phyloP scores from a whole-genome alignment of 169 alveolate genomes.

The Eimeria tenella region DNA sequence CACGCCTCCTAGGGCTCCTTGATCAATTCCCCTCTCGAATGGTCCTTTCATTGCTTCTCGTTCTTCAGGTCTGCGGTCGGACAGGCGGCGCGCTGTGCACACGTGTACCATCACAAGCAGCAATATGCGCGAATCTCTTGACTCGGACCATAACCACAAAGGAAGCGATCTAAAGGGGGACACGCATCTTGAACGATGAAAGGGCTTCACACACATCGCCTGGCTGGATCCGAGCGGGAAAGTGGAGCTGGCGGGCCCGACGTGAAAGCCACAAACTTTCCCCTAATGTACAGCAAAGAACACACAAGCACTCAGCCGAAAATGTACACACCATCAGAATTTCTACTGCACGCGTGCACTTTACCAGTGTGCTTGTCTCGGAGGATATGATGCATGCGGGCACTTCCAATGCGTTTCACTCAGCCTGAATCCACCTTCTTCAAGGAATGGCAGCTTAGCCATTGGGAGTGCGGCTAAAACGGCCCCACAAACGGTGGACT shows the following conservation, averaged over 20 bases:
- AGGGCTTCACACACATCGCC: slow-evolving; percentile 24
- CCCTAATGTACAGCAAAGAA: slow-evolving; percentile 4
- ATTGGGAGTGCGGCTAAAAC: too few relatives aligned
- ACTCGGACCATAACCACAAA: too few relatives aligned
- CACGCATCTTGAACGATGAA: too few relatives aligned
- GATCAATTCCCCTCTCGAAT: slow-evolving; percentile 8
- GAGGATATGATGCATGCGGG: too few relatives aligned
- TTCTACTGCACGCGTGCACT: too few relatives aligned
- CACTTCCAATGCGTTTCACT: too few relatives aligned
- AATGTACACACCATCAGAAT: neutral
- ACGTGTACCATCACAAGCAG: neutral
- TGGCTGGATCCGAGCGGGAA: slow-evolving; percentile 50
- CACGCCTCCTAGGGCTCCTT: slow-evolving; percentile 59
- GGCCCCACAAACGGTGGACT: too few relatives aligned
- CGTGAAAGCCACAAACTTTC: slow-evolving; percentile 60
- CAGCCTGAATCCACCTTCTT: too few relatives aligned
- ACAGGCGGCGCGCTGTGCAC: slow-evolving; percentile 54
- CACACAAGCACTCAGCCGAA: neutral
- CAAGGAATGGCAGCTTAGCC: too few relatives aligned
- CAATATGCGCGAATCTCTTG: neutral
- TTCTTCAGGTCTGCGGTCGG: slow-evolving; percentile 52
- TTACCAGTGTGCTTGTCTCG: too few relatives aligned
- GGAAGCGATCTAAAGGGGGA: too few relatives aligned
- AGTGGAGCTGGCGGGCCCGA: slow-evolving; percentile 68
- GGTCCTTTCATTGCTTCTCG: slow-evolving; percentile 47